Conservation (phyloP, 495 filamentous ascomycete genomes). For the Tuber borchii region DNA sequence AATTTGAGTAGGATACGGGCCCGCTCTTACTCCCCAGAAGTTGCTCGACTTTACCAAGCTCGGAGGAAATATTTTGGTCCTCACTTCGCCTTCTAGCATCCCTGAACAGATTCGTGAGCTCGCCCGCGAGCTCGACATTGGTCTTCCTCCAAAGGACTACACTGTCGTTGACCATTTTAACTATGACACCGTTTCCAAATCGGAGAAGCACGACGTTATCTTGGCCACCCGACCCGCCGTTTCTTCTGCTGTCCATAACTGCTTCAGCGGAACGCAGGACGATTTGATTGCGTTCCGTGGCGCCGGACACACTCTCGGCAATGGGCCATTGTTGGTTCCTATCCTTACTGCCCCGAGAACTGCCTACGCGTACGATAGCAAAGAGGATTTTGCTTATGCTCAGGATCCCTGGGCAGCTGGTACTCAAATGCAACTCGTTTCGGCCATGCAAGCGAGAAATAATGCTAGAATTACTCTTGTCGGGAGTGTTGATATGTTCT, state of each 20-base stretch:
- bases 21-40: constrained; percentile 73
- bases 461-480: constrained; percentile 83
- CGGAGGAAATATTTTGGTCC: constrained; percentile 84
- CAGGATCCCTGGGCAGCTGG: constrained; percentile 82
- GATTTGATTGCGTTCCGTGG: constrained; percentile 66
- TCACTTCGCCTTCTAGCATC: constrained; percentile 65
- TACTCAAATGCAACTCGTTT: constrained; percentile 70
- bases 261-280: constrained; percentile 67
- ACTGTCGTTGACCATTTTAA: constrained; percentile 92
- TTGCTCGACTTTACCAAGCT: constrained; percentile 87
- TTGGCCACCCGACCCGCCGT: constrained; percentile 52
- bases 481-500: constrained; percentile 77
- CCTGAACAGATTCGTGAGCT: constrained; percentile 75
- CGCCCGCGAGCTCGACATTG: constrained; percentile 84
- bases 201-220: constrained; percentile 83
- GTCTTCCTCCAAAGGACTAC: constrained; percentile 71
- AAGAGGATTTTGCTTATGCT: constrained; percentile 61
- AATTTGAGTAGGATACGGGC: constrained; percentile 63
- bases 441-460: constrained; percentile 82
- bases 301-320: constrained; percentile 73
- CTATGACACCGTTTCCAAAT: constrained; percentile 67
- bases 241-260: constrained; percentile 58
- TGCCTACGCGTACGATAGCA: constrained; percentile 89
- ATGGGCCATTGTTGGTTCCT: constrained; percentile 65
- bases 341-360: constrained; percentile 73